These are phyloP conservation scores for Phylloporus sp. DNA, from an alignment of 768 basidiomycete genomes.

Conservation along the genomic window DNA sequence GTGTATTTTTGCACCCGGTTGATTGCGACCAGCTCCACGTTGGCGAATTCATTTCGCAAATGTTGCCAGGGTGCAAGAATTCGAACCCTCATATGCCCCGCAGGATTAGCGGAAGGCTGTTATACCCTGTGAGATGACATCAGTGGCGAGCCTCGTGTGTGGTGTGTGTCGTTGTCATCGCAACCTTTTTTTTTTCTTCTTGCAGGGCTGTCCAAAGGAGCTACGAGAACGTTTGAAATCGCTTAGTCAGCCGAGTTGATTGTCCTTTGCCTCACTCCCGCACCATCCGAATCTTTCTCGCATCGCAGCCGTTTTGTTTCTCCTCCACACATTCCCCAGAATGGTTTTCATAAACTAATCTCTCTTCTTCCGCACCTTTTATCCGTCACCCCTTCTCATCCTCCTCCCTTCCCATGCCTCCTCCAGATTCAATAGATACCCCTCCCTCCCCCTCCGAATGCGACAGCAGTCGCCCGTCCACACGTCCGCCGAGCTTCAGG, in stretches of 20 bases:
- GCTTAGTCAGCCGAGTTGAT: constrained; percentile 23
- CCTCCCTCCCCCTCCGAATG: constrained; percentile 54
- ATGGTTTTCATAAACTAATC: constrained; percentile 16
- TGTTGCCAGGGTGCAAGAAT: not conserved
- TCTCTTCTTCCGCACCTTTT: not conserved
- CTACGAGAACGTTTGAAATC: not conserved
- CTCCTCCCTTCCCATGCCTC: constrained; percentile 31
- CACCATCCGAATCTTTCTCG: constrained; percentile 13
- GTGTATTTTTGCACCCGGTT: constrained; percentile 12
- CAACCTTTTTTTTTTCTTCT: no score
- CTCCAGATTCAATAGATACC: constrained; percentile 39
- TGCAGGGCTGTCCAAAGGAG: not conserved
- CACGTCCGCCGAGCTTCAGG: constrained; percentile 55
- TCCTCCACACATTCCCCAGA: not conserved
- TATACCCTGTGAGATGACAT: not conserved
- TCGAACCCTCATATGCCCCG: constrained; percentile 12
- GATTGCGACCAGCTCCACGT: constrained; percentile 5
- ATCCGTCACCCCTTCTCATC: not conserved
- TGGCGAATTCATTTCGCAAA: constrained; percentile 6
- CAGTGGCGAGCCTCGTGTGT: constrained; percentile 4
- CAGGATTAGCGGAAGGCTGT: not conserved
- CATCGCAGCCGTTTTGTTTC: not conserved
- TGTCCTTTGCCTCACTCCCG: constrained; percentile 10
- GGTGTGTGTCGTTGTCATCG: not conserved
- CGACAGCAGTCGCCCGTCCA: constrained; percentile 61